These are phyloP conservation scores for Seminavis robusta DNA, from an alignment of 108 stramenopile species.

Conservation along the genomic window DNA sequence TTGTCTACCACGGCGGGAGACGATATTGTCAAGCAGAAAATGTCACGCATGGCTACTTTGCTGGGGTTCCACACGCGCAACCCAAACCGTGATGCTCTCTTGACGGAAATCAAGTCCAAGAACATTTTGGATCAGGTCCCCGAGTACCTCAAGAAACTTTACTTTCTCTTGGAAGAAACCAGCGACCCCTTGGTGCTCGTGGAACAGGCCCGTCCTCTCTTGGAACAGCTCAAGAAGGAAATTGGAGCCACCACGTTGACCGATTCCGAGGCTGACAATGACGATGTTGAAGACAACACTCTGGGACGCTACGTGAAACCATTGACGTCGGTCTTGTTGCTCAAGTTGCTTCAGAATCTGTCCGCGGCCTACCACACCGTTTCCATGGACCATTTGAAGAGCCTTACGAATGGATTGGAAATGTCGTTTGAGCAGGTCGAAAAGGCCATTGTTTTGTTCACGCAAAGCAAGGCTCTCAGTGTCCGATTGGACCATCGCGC, in stretches of 20 bases:
- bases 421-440: conserved; percentile 89
- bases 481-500: conserved; percentile 86
- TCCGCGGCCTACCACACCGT: conserved; percentile 88
- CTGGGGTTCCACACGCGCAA: conserved; percentile 89
- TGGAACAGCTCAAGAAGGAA: conserved; percentile 58
- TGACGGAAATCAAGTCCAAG: conserved; percentile 68
- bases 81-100: conserved; percentile 86
- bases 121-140: conserved; percentile 77
- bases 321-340: conserved; percentile 60
- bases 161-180: conserved; percentile 74
- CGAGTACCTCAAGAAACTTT: conserved; percentile 70
- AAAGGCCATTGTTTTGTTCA: conserved; percentile 80
- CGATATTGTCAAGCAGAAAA: conserved; percentile 92
- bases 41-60: conserved; percentile 91
- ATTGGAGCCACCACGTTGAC: conserved; percentile 18
- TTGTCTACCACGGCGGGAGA: conserved; percentile 61
- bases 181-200: conserved; percentile 79
- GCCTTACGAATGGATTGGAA: conserved; percentile 68
- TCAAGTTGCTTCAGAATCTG: conserved; percentile 86
- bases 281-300: conserved; percentile 45
- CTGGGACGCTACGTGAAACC: conserved; percentile 67
- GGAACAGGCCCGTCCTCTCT: conserved; percentile 59
- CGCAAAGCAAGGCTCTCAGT: conserved; percentile 52
- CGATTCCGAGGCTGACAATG: conserved; percentile 12
- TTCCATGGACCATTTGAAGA: conserved; percentile 78